Evolutionary conservation across 352 stramenopile genomes (phyloP).

Genomic region (Pythium dissimile): DNA sequence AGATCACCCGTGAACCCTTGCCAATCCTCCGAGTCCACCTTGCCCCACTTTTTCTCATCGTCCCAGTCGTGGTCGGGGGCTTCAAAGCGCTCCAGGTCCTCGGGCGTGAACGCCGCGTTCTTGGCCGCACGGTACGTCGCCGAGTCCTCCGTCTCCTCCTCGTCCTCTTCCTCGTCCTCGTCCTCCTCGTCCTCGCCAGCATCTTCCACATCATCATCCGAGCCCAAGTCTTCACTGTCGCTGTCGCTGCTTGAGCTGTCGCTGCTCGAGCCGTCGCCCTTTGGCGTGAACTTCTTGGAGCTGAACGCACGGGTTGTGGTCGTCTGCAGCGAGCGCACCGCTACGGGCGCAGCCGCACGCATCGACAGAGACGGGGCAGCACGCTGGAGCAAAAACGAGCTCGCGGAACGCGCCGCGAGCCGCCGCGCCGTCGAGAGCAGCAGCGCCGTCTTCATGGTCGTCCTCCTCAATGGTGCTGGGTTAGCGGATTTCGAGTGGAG

Average conservation of each 20-base stretch:
- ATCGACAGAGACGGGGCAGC: neutral
- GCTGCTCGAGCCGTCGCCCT: conserved; percentile 6
- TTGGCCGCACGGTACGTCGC: conserved; percentile 18
- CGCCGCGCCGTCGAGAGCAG: conserved; percentile 30
- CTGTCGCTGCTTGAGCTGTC: conserved; percentile 24
- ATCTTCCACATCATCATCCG: conserved; percentile 14
- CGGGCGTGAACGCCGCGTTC: conserved; percentile 26
- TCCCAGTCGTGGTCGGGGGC: conserved; percentile 51
- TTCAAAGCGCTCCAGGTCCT: conserved; percentile 31
- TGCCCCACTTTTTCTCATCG: conserved; percentile 62
- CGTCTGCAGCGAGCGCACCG: conserved; percentile 1
- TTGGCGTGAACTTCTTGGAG: conserved; percentile 18
- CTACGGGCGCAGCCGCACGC: too few relatives aligned
- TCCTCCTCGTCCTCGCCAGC: conserved; percentile 26
- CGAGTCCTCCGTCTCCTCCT: conserved; percentile 19
- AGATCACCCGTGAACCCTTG: conserved; percentile 78
- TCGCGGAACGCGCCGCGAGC: conserved; percentile 18
- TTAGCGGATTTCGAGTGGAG: conserved; percentile 16
- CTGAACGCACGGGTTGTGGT: conserved; percentile 26
- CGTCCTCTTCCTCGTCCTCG: conserved; percentile 27
- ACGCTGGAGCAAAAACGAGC: too few relatives aligned
- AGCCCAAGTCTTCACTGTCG: conserved; percentile 28
- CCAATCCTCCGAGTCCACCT: conserved; percentile 69
- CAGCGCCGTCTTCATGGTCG: conserved; percentile 42
- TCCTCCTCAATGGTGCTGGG: neutral